Evolutionary conservation across 345 rosid species (phyloP).

Genomic region (Citropsis articulata): DNA sequence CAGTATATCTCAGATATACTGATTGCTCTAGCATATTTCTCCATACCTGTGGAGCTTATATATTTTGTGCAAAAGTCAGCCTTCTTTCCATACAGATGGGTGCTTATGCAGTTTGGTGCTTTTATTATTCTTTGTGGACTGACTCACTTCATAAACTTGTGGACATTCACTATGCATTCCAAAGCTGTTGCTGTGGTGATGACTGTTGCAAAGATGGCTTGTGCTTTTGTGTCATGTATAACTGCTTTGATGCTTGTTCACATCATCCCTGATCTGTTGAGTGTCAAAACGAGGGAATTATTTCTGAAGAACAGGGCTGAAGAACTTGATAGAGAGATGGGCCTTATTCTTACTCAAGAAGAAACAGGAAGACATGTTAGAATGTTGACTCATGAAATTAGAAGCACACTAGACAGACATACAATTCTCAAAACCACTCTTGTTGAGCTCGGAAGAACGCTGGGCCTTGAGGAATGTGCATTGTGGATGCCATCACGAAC

Average conservation of each 20-base stretch:
- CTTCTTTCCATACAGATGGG: slow-evolving; percentile 95
- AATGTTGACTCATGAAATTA: slow-evolving; percentile 94
- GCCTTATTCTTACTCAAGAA: slow-evolving; percentile 82
- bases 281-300: slow-evolving; percentile 78
- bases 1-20: slow-evolving; percentile 89
- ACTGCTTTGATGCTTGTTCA: slow-evolving; percentile 91
- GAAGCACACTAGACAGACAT: slow-evolving; percentile 86
- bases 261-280: slow-evolving; percentile 84
- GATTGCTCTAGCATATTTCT: slow-evolving; percentile 90
- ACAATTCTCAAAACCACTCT: slow-evolving; percentile 85
- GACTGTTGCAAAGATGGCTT: slow-evolving; percentile 75
- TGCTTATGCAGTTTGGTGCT: slow-evolving; percentile 94
- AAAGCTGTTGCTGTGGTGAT: slow-evolving; percentile 80
- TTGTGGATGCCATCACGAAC: slow-evolving; percentile 91
- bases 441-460: slow-evolving; percentile 84
- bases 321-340: slow-evolving; percentile 90
- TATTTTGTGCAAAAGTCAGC: slow-evolving; percentile 87
- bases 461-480: slow-evolving; percentile 83
- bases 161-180: slow-evolving; percentile 81
- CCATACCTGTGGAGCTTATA: slow-evolving; percentile 84
- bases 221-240: slow-evolving; percentile 85
- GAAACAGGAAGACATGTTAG: slow-evolving; percentile 93
- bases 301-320: slow-evolving; percentile 79
- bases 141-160: slow-evolving; percentile 83
- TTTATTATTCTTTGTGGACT: slow-evolving; percentile 95